phyloP scores from a whole-genome alignment of 2,329 filamentous ascomycete species.

The Myriosclerotinia scirpicola region DNA sequence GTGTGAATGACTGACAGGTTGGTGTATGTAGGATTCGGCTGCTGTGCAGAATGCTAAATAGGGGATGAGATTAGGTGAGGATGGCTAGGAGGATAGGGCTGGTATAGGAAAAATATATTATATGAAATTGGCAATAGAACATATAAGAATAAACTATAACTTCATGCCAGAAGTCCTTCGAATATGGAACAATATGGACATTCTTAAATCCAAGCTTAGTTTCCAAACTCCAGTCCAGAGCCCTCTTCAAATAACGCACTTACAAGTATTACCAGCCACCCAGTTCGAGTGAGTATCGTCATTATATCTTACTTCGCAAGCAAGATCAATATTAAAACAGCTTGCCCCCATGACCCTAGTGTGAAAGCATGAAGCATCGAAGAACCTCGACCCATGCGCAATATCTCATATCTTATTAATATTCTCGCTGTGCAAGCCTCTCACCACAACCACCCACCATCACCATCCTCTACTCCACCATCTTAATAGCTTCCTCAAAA shows the following conservation, averaged over 20 bases:
- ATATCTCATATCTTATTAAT: no score
- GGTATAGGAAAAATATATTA: no score
- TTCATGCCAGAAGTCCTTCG: not conserved
- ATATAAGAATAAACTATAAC: not conserved
- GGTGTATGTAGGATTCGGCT: conserved; percentile 21
- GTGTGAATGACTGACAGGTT: not conserved
- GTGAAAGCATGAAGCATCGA: no score
- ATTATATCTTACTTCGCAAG: not conserved
- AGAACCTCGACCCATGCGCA: no score
- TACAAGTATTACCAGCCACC: not conserved
- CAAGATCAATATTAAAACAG: not conserved
- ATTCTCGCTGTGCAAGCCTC: no score
- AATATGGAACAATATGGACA: not conserved
- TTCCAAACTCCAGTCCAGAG: not conserved
- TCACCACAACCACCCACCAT: no score
- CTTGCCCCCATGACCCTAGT: conserved; percentile 26
- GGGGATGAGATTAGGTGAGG: no score
- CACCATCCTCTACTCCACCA: conserved; percentile 34
- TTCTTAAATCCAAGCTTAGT: not conserved
- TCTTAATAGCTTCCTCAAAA: conserved; percentile 47
- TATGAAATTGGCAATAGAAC: not conserved
- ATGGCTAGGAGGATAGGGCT: no score
- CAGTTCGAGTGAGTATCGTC: not conserved
- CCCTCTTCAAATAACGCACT: not conserved
- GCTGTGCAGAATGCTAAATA: conserved; percentile 21